Base-by-base conservation (phyloP, 768 basidiomycete genomes). In the Pleurotus cornucopiae region DNA sequence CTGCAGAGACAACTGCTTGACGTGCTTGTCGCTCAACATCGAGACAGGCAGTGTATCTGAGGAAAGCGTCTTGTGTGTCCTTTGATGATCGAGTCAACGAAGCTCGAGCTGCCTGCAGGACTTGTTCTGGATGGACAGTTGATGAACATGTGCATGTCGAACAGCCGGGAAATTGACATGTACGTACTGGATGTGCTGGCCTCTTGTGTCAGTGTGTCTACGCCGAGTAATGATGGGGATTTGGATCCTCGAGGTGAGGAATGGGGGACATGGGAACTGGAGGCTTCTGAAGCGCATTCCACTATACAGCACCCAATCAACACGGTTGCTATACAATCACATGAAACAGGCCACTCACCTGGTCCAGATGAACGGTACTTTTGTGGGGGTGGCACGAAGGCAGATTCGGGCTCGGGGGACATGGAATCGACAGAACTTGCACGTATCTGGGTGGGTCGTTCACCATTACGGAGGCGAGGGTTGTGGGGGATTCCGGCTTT, bases 401-500 rank as follows among this genome's bases (percentile, higher is more conserved):
- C 71, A 52, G 80, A 77, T 23, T 79, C 76, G 26, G 76, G 73
- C 60, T 81, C 80, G 5, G 80, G 77, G 6, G 77, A 76, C 45
- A 75, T 69, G 13, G 79, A 79, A 46, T 78, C 77, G 23, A 68
- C 66, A 14, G 79, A 78, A 44, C 76, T 74, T 39, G 77, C 76
- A 20, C 75, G 73, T 37, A 75, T 73, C 3, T 71, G 61, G 56
- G 71, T 69, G 44, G 71, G 69, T 25, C 65, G 69, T 18, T 66
- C 63, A n/a, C 71, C 64, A 58, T 84, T 84, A 56, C 89, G 85
- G 43, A 91, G 77, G 40, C 89, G 85, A 51, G 89, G 89, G 64
- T 91, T 91, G 66, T 91, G 89, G 53, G 88, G 82, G 41, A 89
- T 81, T 39, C 83, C 81, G n/a, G 83, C 76, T 5, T 83, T 78